Percentiles rank a stretch among this genome's conserved stretches.
These are phyloP conservation scores for Dactylellina drechsleri DNA, from an alignment of 2,329 filamentous ascomycete species.

Conservation along the genomic window DNA sequence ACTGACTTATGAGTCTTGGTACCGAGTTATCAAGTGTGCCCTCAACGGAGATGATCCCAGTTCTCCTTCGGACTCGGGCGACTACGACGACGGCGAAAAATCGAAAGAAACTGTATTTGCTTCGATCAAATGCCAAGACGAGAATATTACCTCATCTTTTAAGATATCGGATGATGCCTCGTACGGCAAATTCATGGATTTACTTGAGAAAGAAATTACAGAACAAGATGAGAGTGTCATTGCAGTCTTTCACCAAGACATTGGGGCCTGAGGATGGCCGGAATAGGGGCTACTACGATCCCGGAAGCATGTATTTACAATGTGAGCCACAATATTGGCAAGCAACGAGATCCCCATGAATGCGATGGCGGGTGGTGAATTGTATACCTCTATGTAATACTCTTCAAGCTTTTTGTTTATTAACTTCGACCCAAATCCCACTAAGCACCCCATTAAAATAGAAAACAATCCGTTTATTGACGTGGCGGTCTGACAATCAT, in stretches of 20 bases:
- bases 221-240: neutral
- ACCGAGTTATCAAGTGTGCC: too few relatives aligned
- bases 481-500: neutral
- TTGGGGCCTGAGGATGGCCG: too few relatives aligned
- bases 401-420: neutral
- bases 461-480: neutral
- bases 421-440: constrained; percentile 1
- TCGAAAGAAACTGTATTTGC: neutral
- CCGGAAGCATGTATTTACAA: constrained; percentile 2
- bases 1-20: too few relatives aligned
- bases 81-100: neutral
- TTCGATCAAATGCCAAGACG: neutral
- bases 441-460: neutral
- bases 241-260: neutral
- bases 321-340: neutral
- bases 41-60: too few relatives aligned
- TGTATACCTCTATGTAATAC: constrained; percentile 5
- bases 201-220: neutral
- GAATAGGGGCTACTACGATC: too few relatives aligned
- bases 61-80: too few relatives aligned
- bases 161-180: neutral
- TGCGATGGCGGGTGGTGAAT: neutral
- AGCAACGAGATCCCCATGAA: neutral
- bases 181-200: neutral
- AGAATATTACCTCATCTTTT: neutral